Percentiles rank a stretch among this genome's conserved stretches.
phyloP scores from a whole-genome alignment of 441 rosid species.

The Pelargonium citronellum region DNA sequence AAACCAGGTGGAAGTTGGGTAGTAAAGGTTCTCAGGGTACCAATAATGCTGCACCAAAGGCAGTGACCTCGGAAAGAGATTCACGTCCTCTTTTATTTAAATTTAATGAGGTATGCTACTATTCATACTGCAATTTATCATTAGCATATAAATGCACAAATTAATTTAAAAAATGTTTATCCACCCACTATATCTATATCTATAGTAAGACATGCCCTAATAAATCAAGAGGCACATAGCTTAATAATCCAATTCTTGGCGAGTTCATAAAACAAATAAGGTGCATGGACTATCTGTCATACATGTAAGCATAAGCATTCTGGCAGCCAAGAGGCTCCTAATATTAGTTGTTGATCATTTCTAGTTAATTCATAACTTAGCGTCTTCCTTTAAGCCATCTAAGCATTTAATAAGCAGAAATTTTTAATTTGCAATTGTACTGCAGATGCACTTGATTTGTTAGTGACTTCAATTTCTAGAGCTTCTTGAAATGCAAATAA shows the following conservation, averaged over 20 bases:
- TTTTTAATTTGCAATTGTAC: background rate
- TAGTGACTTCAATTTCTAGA: background rate
- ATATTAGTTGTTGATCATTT: background rate
- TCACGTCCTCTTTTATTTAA: constrained; percentile 73
- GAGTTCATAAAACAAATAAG: no score
- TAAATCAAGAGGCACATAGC: no score
- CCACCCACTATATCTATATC: background rate
- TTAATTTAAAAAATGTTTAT: background rate
- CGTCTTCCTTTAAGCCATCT: background rate
- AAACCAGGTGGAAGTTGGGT: constrained; percentile 56
- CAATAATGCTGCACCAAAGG: constrained; percentile 35
- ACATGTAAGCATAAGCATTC: background rate
- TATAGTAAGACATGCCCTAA: no score
- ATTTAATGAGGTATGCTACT: constrained; percentile 68
- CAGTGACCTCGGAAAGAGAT: constrained; percentile 52
- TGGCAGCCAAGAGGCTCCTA: background rate
- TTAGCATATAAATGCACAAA: constrained; percentile 7
- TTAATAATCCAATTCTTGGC: no score
- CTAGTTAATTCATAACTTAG: background rate
- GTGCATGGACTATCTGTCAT: no score
- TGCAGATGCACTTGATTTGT: background rate
- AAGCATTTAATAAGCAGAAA: background rate
- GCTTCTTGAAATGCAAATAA: background rate
- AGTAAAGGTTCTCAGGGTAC: constrained; percentile 41
- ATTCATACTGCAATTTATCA: background rate